Base-by-base conservation (phyloP, 2,329 filamentous ascomycete genomes). In the Metarhizium anisopliae region DNA sequence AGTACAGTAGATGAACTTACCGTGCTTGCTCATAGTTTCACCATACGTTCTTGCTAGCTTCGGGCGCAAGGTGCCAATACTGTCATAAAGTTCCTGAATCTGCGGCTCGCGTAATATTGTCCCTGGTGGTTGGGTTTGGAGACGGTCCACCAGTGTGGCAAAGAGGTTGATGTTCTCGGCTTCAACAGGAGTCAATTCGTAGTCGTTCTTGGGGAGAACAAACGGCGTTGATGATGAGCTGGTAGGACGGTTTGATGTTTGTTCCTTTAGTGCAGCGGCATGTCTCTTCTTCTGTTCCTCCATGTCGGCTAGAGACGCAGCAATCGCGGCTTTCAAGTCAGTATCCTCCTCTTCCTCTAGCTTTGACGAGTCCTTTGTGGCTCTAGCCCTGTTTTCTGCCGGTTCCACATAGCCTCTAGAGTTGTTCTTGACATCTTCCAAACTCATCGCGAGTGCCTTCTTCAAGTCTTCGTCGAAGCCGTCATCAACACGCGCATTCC, bases 21-120 rank as follows among this genome's bases (percentile, higher is more conserved):
- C 92, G 70, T 97, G 94, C 72, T 99, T 99, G 81, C 94, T 97
- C 94, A 99, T 97, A 0, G 94, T 96, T 74, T 99, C 94, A 55
- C 94, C 94, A 67, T 97, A 96, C 0, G 93, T 96, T 56, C 94
- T 83, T 4, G 94, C 94, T 55, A 99, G 78, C 70, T 99, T 99
- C 1, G 94, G 94, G 52, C 94, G 83, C 59, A 99, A 75, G 16
- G 90, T 81, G n/a, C 93, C 91, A 64, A 99, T 97, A 64, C 92
- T 95, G 67, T 97, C 94, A 68, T 99, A 99, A 4, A 99, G 77
- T 72, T 99, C 94, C 71, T 99, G 94, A 52, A 99, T 96, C 68
- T 97, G 94, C 2, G 94, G 94, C 66, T 99, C 94, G 51, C 94
- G 82, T n/a, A 99, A 73, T 54, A 99, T 96, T 0, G 94, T 97